Conservation (phyloP, 345 rosid genomes). For the Camelina neglecta region DNA sequence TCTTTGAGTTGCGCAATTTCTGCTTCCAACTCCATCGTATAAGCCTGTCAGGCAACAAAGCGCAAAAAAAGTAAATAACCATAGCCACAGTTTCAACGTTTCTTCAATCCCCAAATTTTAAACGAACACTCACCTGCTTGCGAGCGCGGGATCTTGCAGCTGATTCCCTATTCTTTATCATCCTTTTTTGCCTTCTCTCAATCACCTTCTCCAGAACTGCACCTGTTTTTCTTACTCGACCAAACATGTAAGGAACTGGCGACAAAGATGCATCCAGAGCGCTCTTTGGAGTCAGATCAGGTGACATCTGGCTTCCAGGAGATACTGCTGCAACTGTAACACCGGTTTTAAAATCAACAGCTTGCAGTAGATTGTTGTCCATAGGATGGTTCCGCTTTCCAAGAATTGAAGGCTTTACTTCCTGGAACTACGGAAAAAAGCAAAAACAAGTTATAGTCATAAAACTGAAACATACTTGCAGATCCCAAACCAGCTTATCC, state of each 20-base stretch:
- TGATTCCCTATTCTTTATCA: constrained; percentile 98
- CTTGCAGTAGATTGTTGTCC: constrained; percentile 55
- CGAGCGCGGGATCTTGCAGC: constrained; percentile 99
- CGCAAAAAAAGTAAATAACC: constrained; percentile 17
- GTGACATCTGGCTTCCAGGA: constrained; percentile 75
- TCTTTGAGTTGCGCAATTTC: constrained; percentile 86
- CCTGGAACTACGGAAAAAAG: constrained; percentile 46
- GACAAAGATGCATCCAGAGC: constrained; percentile 81
- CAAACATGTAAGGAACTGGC: constrained; percentile 78
- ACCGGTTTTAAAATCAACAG: constrained; percentile 57
- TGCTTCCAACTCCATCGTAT: constrained; percentile 90
- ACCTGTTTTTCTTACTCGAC: constrained; percentile 71
- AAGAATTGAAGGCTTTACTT: constrained; percentile 62
- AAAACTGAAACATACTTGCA: constrained; percentile 10
- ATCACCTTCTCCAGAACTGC: constrained; percentile 86
- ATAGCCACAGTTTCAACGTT: not conserved
- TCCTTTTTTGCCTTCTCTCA: constrained; percentile 97
- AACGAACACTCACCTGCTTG: constrained; percentile 73
- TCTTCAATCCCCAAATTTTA: not conserved
- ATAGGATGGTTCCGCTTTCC: constrained; percentile 61
- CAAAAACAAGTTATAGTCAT: constrained; percentile 20
- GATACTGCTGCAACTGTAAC: constrained; percentile 56
- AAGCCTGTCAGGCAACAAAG: constrained; percentile 65
- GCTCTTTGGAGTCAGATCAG: constrained; percentile 78
- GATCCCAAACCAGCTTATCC: constrained; percentile 41